Evolutionary conservation across 371 early-diverging fungal species (phyloP).

Genomic region (Nematocida parisii): DNA sequence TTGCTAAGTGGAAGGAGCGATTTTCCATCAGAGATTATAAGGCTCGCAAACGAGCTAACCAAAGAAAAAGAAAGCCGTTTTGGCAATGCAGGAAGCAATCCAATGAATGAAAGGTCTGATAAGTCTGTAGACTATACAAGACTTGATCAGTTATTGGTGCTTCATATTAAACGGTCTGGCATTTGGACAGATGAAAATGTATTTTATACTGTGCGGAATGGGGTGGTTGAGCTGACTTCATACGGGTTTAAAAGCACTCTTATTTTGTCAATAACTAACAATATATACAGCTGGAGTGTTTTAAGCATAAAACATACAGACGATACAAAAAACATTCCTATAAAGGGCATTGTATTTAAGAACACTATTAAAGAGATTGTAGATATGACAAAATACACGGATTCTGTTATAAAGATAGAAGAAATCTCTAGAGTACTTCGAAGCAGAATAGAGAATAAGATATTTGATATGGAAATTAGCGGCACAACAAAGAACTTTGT

Average conservation of each 20-base stretch:
- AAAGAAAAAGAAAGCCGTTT: neutral
- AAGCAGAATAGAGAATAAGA: constrained; percentile 11
- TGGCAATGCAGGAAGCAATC: neutral
- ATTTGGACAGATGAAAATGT: constrained; percentile 42
- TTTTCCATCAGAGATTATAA: constrained; percentile 3
- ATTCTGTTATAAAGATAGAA: constrained; percentile 28
- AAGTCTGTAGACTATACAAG: neutral
- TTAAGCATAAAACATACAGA: constrained; percentile 24
- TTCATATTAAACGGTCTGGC: constrained; percentile 21
- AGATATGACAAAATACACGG: constrained; percentile 37
- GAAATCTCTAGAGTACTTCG: constrained; percentile 28
- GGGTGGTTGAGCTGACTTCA: constrained; percentile 5
- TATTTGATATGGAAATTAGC: constrained; percentile 37
- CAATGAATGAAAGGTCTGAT: neutral
- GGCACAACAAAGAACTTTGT: constrained; percentile 26
- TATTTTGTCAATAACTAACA: neutral
- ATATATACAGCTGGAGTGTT: constrained; percentile 16
- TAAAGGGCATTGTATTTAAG: constrained; percentile 5
- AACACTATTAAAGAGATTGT: constrained; percentile 39
- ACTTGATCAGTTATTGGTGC: constrained; percentile 27
- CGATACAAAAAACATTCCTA: constrained; percentile 16
- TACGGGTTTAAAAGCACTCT: constrained; percentile 45
- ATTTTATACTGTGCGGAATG: constrained; percentile 8
- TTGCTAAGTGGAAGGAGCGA: constrained; percentile 1
- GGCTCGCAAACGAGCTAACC: neutral